A percentile compares a stretch with the other conserved stretches of the same genome.
Evolutionary conservation across 495 filamentous ascomycete genomes (phyloP).

Genomic region (Aspergillus saccharolyticus): DNA sequence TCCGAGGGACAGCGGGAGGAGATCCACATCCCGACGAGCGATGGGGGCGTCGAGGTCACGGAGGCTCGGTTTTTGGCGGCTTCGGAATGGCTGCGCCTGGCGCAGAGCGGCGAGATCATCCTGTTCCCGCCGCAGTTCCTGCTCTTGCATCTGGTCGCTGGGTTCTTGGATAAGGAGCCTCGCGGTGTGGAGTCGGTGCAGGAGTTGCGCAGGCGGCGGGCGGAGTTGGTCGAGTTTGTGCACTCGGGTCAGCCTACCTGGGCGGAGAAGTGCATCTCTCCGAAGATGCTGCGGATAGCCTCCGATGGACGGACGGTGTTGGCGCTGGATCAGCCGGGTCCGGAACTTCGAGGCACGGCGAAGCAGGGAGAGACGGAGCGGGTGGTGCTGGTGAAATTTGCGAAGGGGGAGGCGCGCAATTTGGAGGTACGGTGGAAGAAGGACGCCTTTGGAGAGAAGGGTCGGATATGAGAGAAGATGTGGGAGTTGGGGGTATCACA

Average conservation of each 20-base stretch:
- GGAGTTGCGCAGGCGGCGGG: conserved; percentile 47
- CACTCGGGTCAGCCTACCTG: conserved; percentile 55
- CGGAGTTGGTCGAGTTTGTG: conserved; percentile 55
- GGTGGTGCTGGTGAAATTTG: conserved; percentile 66
- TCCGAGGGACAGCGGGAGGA: conserved; percentile 34
- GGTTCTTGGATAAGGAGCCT: conserved; percentile 50
- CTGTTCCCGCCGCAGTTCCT: conserved; percentile 89
- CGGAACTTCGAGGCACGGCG: conserved; percentile 57
- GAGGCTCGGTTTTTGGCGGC: conserved; percentile 71
- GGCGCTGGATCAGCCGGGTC: conserved; percentile 64
- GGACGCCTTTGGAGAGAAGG: conserved; percentile 39
- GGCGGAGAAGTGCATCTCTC: conserved; percentile 74
- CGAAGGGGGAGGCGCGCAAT: conserved; percentile 49
- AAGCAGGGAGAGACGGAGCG: conserved; percentile 66
- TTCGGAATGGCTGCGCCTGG: conserved; percentile 60
- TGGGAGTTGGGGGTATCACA: neutral
- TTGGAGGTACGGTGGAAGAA: conserved; percentile 51
- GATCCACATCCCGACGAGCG: conserved; percentile 60
- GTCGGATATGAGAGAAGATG: conserved; percentile 24
- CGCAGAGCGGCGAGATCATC: conserved; percentile 61
- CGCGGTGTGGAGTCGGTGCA: conserved; percentile 24
- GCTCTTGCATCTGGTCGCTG: conserved; percentile 61
- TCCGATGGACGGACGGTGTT: conserved; percentile 58
- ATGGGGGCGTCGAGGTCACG: conserved; percentile 82
- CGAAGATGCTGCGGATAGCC: conserved; percentile 52